Base-by-base conservation (phyloP, 2,329 filamentous ascomycete genomes). In the Ilyonectria sp. region DNA sequence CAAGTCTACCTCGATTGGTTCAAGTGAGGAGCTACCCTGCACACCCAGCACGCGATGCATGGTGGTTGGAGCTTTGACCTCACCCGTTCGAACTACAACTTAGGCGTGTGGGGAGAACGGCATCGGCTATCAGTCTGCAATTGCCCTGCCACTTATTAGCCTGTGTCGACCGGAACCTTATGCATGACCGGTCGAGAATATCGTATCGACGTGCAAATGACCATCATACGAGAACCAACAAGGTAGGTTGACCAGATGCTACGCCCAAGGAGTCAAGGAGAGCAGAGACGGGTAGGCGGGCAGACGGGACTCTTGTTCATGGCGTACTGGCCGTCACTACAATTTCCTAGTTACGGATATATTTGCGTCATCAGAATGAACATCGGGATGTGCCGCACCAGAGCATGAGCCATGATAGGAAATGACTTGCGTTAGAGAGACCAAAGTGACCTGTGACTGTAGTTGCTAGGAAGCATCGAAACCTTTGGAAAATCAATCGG, bases 161-260 rank as follows among this genome's bases (percentile, higher is more conserved):
- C 17, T 63, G 44, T 56, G 31, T 63, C 60, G 40, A 37, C 31
- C 52, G 29, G 50, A 56, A 56, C 60, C 33, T 56, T 50, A 49
- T 33, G 52, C 44, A 21, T 44, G 52, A 23, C 44, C 44, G n/a
- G 43, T 35, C 33, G 31, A 57, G 29, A 21, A 21, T 37, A 10
- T 21, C 6, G 23, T 50, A 13, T 17, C 13, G 23, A 43, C 19
- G 3, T 55, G 29, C 3, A n/a, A 43, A 31, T n/a, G 29, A 11
- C 10, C 40, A 60, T 56, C 17, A 15, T 35, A 15, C 29, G 46
- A 47, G 52, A 43, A 15, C 43, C 43, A 50, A 43, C 52, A 63
- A 43, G 23, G 33, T 50, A 44, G 31, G 31, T 56, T 40, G 43
- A 33, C 23, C 23, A 40, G 21, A 43, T 43, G 31, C 60, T 29